A percentile compares a stretch with the other conserved stretches of the same genome.
Evolutionary conservation across 192 early-diverging fungal species (phyloP).

Genomic region (Borealophlyctis nickersoniae): DNA sequence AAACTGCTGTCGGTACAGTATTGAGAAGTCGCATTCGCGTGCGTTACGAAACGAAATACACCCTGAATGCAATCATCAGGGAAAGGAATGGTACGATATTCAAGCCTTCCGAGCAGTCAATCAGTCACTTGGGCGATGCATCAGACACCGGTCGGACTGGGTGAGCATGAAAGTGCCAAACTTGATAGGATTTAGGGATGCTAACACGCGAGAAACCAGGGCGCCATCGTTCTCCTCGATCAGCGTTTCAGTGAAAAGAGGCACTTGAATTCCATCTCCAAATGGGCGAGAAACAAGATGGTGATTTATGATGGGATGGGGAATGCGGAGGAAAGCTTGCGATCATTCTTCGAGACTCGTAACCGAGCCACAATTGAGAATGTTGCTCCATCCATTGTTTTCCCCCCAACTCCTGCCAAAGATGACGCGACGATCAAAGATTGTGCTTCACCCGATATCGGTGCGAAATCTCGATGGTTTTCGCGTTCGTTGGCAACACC

Average conservation of each 20-base stretch:
- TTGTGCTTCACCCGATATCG: too few relatives aligned
- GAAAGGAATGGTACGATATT: conserved; percentile 49
- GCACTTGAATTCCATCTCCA: not conserved
- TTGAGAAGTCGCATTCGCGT: too few relatives aligned
- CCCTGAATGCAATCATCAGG: too few relatives aligned
- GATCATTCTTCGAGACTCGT: not conserved
- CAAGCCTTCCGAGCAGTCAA: conserved; percentile 60
- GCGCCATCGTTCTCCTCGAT: conserved; percentile 59
- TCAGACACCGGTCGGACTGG: conserved; percentile 55
- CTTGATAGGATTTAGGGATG: not conserved
- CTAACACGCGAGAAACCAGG: too few relatives aligned
- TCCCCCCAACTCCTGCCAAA: too few relatives aligned
- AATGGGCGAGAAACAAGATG: not conserved
- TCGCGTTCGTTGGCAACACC: too few relatives aligned
- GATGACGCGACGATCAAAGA: too few relatives aligned
- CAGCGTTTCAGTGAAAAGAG: conserved; percentile 30
- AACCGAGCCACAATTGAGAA: too few relatives aligned
- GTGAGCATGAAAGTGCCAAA: not conserved
- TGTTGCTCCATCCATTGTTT: too few relatives aligned
- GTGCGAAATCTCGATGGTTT: too few relatives aligned
- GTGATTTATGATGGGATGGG: not conserved
- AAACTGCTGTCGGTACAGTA: too few relatives aligned
- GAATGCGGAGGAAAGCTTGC: not conserved
- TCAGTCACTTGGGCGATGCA: conserved; percentile 59
- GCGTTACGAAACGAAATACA: too few relatives aligned